Percentiles rank a stretch among this genome's conserved stretches.
phyloP scores from a whole-genome alignment of 768 basidiomycete genomes.

The Hericium coralloides region DNA sequence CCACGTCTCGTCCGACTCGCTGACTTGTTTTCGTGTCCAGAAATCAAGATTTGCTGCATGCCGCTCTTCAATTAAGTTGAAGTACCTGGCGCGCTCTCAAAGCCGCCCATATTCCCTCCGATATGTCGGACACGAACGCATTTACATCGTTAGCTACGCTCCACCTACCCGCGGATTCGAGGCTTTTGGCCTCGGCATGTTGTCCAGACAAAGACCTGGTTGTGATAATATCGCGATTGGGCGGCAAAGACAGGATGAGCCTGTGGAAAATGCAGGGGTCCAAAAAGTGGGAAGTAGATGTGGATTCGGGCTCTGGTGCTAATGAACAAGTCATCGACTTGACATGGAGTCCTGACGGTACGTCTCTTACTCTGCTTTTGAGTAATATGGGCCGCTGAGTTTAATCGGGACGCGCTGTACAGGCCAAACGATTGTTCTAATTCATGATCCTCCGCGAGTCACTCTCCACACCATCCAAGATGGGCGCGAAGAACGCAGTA shows the following conservation, averaged over 20 bases:
- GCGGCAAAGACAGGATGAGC: conserved; percentile 59
- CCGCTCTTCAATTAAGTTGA: too few species aligned
- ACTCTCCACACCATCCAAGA: conserved; percentile 75
- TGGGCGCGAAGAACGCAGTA: conserved; percentile 44
- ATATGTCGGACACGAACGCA: conserved; percentile 33
- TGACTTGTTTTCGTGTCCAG: too few species aligned
- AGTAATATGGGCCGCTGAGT: background rate
- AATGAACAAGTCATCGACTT: conserved; percentile 47
- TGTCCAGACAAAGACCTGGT: conserved; percentile 84
- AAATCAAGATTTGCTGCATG: too few species aligned
- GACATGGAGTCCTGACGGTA: conserved; percentile 82
- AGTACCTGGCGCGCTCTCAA: too few species aligned
- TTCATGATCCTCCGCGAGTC: conserved; percentile 58
- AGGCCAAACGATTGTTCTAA: conserved; percentile 53
- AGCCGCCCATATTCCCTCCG: background rate
- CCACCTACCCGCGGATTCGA: conserved; percentile 46
- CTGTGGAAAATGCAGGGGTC: conserved; percentile 77
- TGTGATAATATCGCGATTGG: conserved; percentile 55
- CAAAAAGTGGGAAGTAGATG: conserved; percentile 76
- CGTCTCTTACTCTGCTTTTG: conserved; percentile 8
- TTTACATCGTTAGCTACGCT: conserved; percentile 52
- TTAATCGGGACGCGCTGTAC: conserved; percentile 30
- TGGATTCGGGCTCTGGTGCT: conserved; percentile 30
- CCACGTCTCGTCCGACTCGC: too few species aligned
- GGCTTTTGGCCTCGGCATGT: conserved; percentile 55